These are phyloP conservation scores for Termitomyces sp. DNA, from an alignment of 768 basidiomycete species.

Conservation along the genomic window DNA sequence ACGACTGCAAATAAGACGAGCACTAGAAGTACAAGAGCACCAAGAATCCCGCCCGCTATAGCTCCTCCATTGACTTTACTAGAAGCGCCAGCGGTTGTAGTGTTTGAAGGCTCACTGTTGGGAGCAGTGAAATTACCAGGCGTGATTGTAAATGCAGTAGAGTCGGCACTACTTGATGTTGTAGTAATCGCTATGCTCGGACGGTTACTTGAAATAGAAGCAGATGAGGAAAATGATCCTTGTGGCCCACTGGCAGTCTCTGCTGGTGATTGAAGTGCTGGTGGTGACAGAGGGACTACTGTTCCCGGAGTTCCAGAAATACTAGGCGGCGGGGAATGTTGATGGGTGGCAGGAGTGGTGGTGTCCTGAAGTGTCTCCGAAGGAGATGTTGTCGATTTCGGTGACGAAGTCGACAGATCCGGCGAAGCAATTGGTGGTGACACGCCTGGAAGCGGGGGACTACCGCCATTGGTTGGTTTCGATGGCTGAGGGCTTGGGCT, in stretches of 20 bases:
- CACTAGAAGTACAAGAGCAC: conserved; percentile 34
- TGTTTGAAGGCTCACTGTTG: background rate
- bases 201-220: background rate
- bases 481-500: no score
- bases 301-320: background rate
- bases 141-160: background rate
- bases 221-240: background rate
- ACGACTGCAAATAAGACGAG: conserved; percentile 27
- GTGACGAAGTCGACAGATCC: no score
- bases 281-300: background rate
- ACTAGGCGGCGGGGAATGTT: no score
- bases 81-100: conserved; percentile 4
- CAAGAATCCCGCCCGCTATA: conserved; percentile 51
- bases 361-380: no score
- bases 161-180: background rate
- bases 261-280: background rate
- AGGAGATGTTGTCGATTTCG: no score
- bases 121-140: background rate
- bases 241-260: background rate
- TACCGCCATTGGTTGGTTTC: no score
- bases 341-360: no score
- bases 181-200: no score
- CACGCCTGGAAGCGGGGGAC: no score
- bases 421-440: no score
- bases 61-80: conserved; percentile 29